Evolutionary conservation across 2,329 filamentous ascomycete species (phyloP), one percentile per base, ranked within the genome.

Genomic region (Septoria petroselini): DNA sequence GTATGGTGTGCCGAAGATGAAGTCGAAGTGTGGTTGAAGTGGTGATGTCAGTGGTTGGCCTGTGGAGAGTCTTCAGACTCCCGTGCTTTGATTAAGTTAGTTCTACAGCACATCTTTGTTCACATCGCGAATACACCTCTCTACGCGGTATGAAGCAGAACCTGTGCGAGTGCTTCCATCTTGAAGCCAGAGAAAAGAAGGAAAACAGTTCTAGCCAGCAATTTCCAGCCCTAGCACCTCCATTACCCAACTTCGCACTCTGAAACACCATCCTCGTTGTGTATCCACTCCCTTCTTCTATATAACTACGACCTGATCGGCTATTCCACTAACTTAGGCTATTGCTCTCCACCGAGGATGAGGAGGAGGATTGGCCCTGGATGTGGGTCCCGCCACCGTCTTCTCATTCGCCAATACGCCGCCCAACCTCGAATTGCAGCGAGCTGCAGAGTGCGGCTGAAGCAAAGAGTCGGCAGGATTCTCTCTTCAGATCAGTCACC

Each of bases 391-490:
- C 35, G 45, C 45, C 45, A 41, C 39, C 34, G 9, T 17, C 23
- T 38, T 29, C 23, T 30, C 25, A 46, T 46, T 46, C 31, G 42
- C 30, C 15, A 2, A 15, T 8, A 12, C 19, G 19, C 19, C 12
- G 30, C 41, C 14, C 30, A n/a, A 25, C 34, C 38, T 35, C 37
- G 39, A 48, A 27, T 34, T 33, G 37, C n/a, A 27, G 23, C 15
- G 21, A 48, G 45, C 45, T 48, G 25, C 45, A 41, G 35, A 21
- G 43, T 48, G 45, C 45, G 45, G 45, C 45, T 48, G 45, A 48
- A 41, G 45, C 11, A 31, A 37, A 19, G 8, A 21, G 21, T 42
- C 23, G 15, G 39, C 21, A 21, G 29, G 31, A 29, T 27, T 14
- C 12, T 29, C 17, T n/a, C n/a, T n/a, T n/a, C n/a, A n/a, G n/a